These are phyloP conservation scores for Tympanopsis confertula DNA, from an alignment of 2,329 filamentous ascomycete species.

Conservation along the genomic window DNA sequence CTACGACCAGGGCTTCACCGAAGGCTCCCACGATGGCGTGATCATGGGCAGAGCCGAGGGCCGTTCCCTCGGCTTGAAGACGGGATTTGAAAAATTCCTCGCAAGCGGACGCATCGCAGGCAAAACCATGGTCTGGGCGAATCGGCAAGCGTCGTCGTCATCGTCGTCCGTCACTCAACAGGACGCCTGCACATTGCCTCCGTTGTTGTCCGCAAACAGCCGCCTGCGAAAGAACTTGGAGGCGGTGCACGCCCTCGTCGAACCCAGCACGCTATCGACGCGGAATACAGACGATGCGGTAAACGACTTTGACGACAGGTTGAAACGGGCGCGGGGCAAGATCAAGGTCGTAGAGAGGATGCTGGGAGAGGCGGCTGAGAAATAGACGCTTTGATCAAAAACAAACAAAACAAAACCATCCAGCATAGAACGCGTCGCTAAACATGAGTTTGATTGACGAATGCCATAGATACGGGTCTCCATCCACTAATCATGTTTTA, in stretches of 20 bases:
- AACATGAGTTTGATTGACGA: too few species aligned
- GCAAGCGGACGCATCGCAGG: constrained; percentile 71
- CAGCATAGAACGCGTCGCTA: too few species aligned
- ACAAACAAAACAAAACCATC: too few species aligned
- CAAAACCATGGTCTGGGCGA: constrained; percentile 72
- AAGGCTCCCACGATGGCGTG: constrained; percentile 66
- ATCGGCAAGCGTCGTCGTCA: constrained; percentile 37
- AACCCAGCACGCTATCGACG: constrained; percentile 65
- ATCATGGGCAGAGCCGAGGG: constrained; percentile 76
- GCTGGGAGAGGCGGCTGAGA: constrained; percentile 23
- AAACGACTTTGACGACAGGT: constrained; percentile 77
- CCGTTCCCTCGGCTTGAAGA: constrained; percentile 78
- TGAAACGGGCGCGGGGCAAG: constrained; percentile 75
- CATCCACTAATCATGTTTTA: too few species aligned
- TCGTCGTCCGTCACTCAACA: neutral
- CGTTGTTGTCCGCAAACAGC: constrained; percentile 35
- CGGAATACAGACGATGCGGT: constrained; percentile 82
- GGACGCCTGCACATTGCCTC: constrained; percentile 22
- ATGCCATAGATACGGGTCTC: too few species aligned
- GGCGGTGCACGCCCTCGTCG: constrained; percentile 65
- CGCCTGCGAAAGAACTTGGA: constrained; percentile 68
- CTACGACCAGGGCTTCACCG: constrained; percentile 70
- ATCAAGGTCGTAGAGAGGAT: constrained; percentile 74
- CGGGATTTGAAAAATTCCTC: constrained; percentile 85
- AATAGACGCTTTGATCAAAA: neutral